Conservation (phyloP, 176 grass and related monocot species). For the Avena atlantica region DNA sequence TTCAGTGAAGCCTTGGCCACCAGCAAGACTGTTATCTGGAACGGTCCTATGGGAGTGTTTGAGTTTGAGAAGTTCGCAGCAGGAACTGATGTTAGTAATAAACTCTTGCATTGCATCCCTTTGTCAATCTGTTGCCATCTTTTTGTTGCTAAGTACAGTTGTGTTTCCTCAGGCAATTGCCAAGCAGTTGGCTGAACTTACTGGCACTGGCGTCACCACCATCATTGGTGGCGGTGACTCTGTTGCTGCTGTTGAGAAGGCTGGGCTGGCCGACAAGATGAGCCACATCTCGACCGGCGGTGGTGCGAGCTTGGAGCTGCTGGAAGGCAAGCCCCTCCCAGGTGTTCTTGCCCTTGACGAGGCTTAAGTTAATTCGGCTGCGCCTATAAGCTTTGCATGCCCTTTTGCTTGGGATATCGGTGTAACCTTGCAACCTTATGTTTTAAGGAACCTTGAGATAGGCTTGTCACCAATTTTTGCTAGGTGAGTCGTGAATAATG, state of each 20-base stretch:
- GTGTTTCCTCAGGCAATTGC: conserved; percentile 67
- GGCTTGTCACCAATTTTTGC: conserved; percentile 57
- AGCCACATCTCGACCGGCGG: conserved; percentile 96
- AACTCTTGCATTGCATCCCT: neutral
- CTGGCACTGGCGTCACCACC: conserved; percentile 70
- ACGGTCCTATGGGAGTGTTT: conserved; percentile 96
- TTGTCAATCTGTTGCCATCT: neutral
- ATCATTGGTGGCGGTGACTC: conserved; percentile 97
- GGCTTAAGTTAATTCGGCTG: conserved; percentile 52
- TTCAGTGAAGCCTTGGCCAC: conserved; percentile 68
- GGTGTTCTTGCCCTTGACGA: conserved; percentile 92
- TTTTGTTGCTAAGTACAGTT: neutral
- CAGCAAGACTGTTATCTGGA: conserved; percentile 85
- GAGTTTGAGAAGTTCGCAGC: conserved; percentile 95
- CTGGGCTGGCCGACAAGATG: conserved; percentile 90
- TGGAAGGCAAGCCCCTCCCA: conserved; percentile 94
- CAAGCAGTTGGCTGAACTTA: conserved; percentile 91
- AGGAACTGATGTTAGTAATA: conserved; percentile 77
- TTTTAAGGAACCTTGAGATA: conserved; percentile 46
- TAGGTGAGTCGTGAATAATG: conserved; percentile 59
- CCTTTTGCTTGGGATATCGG: conserved; percentile 34
- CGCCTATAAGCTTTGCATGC: conserved; percentile 1
- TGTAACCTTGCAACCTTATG: conserved; percentile 45
- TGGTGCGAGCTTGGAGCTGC: conserved; percentile 89
- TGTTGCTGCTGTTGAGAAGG: conserved; percentile 95